Conservation (phyloP, 1,284 basidiomycete species). For the Afroboletus lepidellus region DNA sequence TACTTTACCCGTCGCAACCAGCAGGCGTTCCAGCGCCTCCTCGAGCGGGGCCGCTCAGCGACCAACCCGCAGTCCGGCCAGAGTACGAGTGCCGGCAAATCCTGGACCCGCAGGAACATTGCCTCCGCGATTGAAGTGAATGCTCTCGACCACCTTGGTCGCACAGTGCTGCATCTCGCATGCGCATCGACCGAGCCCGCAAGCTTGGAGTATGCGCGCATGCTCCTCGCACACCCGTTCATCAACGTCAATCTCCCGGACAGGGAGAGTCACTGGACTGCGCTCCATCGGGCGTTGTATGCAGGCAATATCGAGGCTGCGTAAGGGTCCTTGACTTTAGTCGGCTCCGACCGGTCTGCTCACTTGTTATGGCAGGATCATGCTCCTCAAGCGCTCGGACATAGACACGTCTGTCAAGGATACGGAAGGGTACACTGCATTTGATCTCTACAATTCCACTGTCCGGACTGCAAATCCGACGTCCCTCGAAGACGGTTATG, state of each 20-base stretch:
- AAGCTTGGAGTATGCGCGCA: constrained; percentile 76
- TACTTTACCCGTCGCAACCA: constrained; percentile 75
- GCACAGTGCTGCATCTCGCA: constrained; percentile 85
- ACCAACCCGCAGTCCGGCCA: constrained; percentile 30
- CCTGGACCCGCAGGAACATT: constrained; percentile 58
- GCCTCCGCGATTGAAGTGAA: constrained; percentile 62
- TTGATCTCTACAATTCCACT: constrained; percentile 93
- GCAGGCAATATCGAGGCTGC: constrained; percentile 81
- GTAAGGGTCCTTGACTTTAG: constrained; percentile 37
- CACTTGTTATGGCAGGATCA: constrained; percentile 44
- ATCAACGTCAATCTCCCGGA: constrained; percentile 86
- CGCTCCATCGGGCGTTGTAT: constrained; percentile 91
- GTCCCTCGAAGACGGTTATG: constrained; percentile 36
- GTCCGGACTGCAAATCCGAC: constrained; percentile 71
- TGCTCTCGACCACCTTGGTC: constrained; percentile 66
- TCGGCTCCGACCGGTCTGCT: neutral
- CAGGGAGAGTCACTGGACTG: constrained; percentile 86
- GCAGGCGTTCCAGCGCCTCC: constrained; percentile 79
- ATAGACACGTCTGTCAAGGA: constrained; percentile 81
- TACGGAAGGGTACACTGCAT: constrained; percentile 87
- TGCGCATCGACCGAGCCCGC: constrained; percentile 59
- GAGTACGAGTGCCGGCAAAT: constrained; percentile 59
- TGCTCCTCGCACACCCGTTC: constrained; percentile 76
- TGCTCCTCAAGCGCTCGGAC: constrained; percentile 75
- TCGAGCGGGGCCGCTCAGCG: constrained; percentile 45